A percentile compares a stretch with the other conserved stretches of the same genome.
Evolutionary conservation across 228 moss, liverwort and hornwort genomes (phyloP).

Genomic region (Sphagnum magellanicum): DNA sequence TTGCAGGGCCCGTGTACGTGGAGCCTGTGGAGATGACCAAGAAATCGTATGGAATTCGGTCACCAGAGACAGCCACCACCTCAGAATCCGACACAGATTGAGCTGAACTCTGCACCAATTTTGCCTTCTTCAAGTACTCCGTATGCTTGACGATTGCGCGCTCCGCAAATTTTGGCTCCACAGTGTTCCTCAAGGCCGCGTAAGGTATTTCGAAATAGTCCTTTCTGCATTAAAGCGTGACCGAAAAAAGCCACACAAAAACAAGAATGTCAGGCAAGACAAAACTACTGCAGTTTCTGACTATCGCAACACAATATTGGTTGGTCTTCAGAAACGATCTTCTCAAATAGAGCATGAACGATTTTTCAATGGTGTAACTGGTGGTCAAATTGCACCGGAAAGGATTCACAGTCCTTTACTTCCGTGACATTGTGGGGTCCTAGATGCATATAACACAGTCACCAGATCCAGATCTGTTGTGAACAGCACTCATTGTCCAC

Average conservation of each 20-base stretch:
- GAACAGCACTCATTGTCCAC: too few relatives aligned
- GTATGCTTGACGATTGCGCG: slow-evolving; percentile 43
- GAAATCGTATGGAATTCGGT: slow-evolving; percentile 48
- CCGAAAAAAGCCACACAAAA: not conserved
- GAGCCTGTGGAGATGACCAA: slow-evolving; percentile 65
- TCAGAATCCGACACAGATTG: slow-evolving; percentile 32
- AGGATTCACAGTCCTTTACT: too few relatives aligned
- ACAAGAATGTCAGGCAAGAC: not conserved
- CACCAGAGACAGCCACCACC: slow-evolving; percentile 49
- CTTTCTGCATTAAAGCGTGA: slow-evolving; percentile 28
- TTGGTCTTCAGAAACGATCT: too few relatives aligned
- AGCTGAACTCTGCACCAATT: slow-evolving; percentile 27
- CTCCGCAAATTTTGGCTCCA: slow-evolving; percentile 71
- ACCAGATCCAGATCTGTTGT: too few relatives aligned
- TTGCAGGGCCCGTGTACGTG: slow-evolving; percentile 33
- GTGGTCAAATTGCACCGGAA: too few relatives aligned
- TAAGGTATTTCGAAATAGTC: slow-evolving; percentile 61
- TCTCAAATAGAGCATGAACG: too few relatives aligned
- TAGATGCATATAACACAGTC: too few relatives aligned
- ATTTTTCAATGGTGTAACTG: too few relatives aligned
- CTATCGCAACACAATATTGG: too few relatives aligned
- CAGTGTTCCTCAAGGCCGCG: slow-evolving; percentile 46
- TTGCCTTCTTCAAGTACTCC: slow-evolving; percentile 53
- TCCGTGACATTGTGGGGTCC: too few relatives aligned
- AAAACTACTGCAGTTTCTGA: too few relatives aligned